These are phyloP conservation scores for Ceratobasidium sp. DNA, from an alignment of 1,284 basidiomycete genomes.

Conservation along the genomic window DNA sequence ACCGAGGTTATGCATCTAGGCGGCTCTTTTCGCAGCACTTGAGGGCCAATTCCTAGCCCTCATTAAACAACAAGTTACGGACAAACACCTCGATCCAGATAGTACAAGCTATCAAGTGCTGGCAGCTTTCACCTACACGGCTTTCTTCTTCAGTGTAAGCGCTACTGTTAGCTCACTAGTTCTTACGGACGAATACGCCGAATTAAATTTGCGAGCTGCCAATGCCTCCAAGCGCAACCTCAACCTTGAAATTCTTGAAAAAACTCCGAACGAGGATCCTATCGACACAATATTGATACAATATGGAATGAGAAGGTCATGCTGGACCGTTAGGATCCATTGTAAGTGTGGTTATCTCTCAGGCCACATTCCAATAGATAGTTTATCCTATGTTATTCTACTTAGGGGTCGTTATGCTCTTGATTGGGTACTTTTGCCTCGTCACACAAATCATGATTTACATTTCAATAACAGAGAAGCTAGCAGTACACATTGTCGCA, in stretches of 20 bases:
- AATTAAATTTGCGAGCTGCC: neutral
- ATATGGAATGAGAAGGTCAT: neutral
- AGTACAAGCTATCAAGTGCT: constrained; percentile 4
- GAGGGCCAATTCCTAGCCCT: constrained; percentile 1
- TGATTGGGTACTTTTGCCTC: neutral
- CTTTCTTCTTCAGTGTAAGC: constrained; percentile 28
- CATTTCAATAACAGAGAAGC: neutral
- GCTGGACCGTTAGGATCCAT: neutral
- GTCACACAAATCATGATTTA: neutral
- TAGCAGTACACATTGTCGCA: neutral
- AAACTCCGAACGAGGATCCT: neutral
- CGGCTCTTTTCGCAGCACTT: constrained; percentile 11
- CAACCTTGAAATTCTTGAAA: neutral
- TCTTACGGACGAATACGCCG: constrained; percentile 1
- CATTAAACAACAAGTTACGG: neutral
- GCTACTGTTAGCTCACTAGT: constrained; percentile 8
- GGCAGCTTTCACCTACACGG: neutral
- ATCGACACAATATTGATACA: neutral
- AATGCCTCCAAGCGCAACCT: neutral
- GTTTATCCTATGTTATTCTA: neutral
- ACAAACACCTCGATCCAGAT: neutral
- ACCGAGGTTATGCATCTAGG: neutral
- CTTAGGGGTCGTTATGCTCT: neutral
- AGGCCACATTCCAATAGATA: too few relatives aligned
- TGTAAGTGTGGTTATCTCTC: neutral